Percentiles rank a stretch among this genome's conserved stretches.
Evolutionary conservation across 1,284 basidiomycete genomes (phyloP).

Genomic region (Ustanciosporium gigantosporum): DNA sequence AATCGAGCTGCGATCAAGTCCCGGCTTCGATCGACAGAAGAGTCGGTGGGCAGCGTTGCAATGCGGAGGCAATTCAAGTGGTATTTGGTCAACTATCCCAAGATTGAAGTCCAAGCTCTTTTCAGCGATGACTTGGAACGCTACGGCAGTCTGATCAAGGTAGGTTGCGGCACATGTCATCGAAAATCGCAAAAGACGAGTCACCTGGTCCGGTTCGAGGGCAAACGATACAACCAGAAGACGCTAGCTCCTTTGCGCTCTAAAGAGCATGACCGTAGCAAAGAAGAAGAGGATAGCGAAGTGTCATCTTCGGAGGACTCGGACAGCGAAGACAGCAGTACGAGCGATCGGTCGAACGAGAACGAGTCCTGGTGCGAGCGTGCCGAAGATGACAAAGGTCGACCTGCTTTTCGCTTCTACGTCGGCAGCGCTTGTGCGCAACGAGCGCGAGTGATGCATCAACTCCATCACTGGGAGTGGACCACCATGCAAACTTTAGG

Average conservation of each 20-base stretch:
- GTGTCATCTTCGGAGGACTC: not conserved
- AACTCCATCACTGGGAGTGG: conserved; percentile 44
- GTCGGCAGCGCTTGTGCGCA: conserved; percentile 28
- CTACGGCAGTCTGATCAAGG: conserved; percentile 17
- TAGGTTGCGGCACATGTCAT: conserved; percentile 38
- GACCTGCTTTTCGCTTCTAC: conserved; percentile 12
- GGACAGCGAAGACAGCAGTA: conserved; percentile 1
- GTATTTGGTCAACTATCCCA: conserved; percentile 37
- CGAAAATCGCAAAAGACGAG: conserved; percentile 18
- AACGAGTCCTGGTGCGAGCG: conserved; percentile 23
- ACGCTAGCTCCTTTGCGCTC: conserved; percentile 10
- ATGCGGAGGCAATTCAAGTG: conserved; percentile 43
- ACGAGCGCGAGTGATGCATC: conserved; percentile 21
- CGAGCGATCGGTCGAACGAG: conserved; percentile 8
- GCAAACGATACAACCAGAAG: conserved; percentile 27
- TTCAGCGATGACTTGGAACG: conserved; percentile 19
- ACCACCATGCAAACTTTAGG: conserved; percentile 23
- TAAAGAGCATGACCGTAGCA: not conserved
- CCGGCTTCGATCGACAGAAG: conserved; percentile 16
- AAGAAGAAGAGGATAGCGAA: not conserved
- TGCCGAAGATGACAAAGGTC: conserved; percentile 1
- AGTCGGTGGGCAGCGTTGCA: conserved; percentile 17
- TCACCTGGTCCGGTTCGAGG: conserved; percentile 11
- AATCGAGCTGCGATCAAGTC: conserved; percentile 14
- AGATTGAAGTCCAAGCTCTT: conserved; percentile 10